These are phyloP conservation scores for Salix purpurea DNA, from an alignment of 345 rosid genomes.

Conservation along the genomic window DNA sequence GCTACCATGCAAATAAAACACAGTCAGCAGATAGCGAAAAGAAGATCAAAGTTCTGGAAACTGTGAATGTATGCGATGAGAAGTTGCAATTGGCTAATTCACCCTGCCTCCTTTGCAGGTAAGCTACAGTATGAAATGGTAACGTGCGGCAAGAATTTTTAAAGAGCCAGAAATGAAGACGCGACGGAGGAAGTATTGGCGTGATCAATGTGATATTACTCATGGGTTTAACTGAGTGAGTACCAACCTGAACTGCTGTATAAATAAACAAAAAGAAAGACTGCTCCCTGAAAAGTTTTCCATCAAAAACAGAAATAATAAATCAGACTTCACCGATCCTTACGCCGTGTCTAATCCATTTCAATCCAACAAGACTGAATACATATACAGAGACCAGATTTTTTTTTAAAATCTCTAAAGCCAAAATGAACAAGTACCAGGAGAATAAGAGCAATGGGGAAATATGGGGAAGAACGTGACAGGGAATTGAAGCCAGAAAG, in stretches of 20 bases:
- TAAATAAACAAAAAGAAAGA: slow-evolving; percentile 29
- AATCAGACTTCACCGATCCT: not conserved
- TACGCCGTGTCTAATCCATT: not conserved
- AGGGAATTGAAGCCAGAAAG: slow-evolving; percentile 17
- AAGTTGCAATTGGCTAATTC: not conserved
- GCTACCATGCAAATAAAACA: slow-evolving; percentile 15
- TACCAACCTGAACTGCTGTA: slow-evolving; percentile 37
- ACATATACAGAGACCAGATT: not conserved
- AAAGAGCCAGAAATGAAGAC: not conserved
- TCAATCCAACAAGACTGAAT: not conserved
- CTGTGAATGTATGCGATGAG: not conserved
- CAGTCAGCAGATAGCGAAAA: not conserved
- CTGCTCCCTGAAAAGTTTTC: slow-evolving; percentile 25
- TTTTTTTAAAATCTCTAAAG: not conserved
- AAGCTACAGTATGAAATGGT: not conserved
- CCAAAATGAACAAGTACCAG: slow-evolving; percentile 17
- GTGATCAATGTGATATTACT: not conserved
- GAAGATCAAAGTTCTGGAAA: not conserved
- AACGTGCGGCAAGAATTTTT: not conserved
- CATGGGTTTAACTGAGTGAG: not conserved
- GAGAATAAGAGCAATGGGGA: slow-evolving; percentile 24
- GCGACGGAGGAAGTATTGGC: not conserved
- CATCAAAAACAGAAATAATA: not conserved
- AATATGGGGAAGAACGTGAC: slow-evolving; percentile 30
- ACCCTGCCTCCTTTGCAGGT: not conserved